Conservation (phyloP, 2,329 filamentous ascomycete genomes). For the Akanthomyces uredinophilus region DNA sequence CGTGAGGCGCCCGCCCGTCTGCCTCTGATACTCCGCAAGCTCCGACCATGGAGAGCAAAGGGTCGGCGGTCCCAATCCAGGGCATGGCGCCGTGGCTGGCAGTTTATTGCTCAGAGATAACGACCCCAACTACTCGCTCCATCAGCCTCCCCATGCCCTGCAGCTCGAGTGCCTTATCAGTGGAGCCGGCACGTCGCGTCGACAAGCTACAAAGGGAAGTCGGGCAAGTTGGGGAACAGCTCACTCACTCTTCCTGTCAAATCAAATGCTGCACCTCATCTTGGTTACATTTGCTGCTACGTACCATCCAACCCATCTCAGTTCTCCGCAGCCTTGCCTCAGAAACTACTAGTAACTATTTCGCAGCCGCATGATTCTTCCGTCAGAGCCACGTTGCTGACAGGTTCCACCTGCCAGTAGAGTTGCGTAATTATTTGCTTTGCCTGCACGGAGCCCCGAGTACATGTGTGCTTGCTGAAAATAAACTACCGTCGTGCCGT, state of each 20-base stretch:
- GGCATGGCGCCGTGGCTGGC: neutral
- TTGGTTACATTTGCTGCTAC: neutral
- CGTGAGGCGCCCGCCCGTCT: too few relatives aligned
- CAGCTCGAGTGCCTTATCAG: conserved; percentile 11
- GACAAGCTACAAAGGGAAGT: neutral
- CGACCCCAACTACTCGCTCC: neutral
- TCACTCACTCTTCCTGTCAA: neutral
- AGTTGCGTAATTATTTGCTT: neutral
- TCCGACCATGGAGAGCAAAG: neutral
- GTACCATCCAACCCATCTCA: neutral
- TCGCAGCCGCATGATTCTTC: neutral
- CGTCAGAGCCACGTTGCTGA: neutral
- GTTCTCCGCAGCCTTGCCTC: neutral
- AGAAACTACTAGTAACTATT: too few relatives aligned
- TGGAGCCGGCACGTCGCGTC: neutral
- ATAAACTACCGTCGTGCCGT: too few relatives aligned
- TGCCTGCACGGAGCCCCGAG: neutral
- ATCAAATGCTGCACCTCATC: neutral
- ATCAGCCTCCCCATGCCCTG: neutral
- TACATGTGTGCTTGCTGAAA: neutral
- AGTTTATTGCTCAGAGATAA: conserved; percentile 13
- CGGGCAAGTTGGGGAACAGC: neutral
- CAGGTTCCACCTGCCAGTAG: neutral
- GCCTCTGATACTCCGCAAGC: conserved; percentile 1
- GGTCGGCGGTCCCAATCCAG: neutral